Evolutionary conservation across 78 protist genomes (phyloP).

Genomic region (slime mould (Dictyostelium discoideum)): DNA sequence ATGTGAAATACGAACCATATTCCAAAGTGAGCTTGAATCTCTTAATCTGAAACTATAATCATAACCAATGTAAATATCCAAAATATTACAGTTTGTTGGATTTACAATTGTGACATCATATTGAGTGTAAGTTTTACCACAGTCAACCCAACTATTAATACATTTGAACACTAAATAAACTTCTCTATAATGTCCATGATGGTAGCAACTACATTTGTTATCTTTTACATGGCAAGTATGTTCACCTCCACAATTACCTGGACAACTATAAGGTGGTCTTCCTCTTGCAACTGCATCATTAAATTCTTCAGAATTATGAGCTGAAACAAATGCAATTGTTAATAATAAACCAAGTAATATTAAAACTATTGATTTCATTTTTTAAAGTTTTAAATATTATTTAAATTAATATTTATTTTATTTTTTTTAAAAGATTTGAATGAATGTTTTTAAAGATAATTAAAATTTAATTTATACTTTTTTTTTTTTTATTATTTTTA

Average conservation of each 20-base stretch:
- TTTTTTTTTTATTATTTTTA: too few species aligned
- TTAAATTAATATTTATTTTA: too few species aligned
- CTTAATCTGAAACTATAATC: not conserved
- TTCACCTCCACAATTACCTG: not conserved
- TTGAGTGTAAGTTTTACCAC: conserved; percentile 3
- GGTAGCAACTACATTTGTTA: not conserved
- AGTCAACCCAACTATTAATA: conserved; percentile 5
- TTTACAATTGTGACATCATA: conserved; percentile 14
- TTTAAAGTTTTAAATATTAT: too few species aligned
- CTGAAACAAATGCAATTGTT: not conserved
- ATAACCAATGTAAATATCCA: conserved; percentile 8
- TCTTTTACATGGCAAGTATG: not conserved
- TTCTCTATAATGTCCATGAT: not conserved
- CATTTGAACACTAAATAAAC: not conserved
- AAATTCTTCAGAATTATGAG: not conserved
- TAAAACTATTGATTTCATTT: not conserved
- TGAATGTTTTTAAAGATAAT: too few species aligned
- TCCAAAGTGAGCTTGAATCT: conserved; percentile 8
- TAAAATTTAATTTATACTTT: too few species aligned
- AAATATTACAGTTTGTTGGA: not conserved
- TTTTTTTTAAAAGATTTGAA: too few species aligned
- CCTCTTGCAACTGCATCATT: not conserved
- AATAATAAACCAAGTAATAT: not conserved
- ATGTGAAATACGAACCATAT: not conserved
- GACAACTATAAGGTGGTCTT: not conserved